A percentile compares a stretch with the other conserved stretches of the same genome.
Conservation (phyloP, 805 yeast species). For the Yamadazyma ubonensis region DNA sequence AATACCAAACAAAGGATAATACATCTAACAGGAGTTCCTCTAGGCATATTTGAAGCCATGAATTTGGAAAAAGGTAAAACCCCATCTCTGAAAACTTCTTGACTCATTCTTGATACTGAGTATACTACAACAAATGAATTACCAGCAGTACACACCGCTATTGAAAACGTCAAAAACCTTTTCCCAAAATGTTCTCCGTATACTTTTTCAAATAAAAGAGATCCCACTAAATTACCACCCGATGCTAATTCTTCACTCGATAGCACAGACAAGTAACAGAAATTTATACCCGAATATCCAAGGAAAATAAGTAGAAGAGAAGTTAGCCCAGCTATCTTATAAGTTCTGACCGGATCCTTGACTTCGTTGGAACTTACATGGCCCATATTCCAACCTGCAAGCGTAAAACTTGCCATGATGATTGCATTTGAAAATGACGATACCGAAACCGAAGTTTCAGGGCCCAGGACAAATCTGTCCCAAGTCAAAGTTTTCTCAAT, state of each 20-base stretch:
- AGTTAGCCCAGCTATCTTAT: constrained; percentile 60
- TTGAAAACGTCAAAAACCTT: constrained; percentile 52
- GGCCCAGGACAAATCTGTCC: constrained; percentile 24
- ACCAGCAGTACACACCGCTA: constrained; percentile 62
- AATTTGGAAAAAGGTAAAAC: constrained; percentile 51
- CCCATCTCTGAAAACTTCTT: constrained; percentile 65
- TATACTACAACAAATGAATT: constrained; percentile 62
- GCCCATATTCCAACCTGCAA: constrained; percentile 62
- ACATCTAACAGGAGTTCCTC: constrained; percentile 55
- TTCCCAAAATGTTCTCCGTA: constrained; percentile 54
- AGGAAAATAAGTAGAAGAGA: constrained; percentile 47
- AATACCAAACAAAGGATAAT: constrained; percentile 43
- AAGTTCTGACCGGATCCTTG: constrained; percentile 55
- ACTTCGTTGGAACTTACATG: constrained; percentile 63
- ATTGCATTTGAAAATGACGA: constrained; percentile 55
- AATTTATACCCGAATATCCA: constrained; percentile 51
- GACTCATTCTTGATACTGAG: constrained; percentile 59
- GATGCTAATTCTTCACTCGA: constrained; percentile 52
- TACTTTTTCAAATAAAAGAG: constrained; percentile 54
- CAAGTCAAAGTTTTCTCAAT: constrained; percentile 42
- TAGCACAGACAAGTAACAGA: constrained; percentile 56
- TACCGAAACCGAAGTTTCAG: constrained; percentile 29
- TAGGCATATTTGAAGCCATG: constrained; percentile 57
- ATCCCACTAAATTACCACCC: constrained; percentile 60
- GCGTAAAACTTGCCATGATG: constrained; percentile 57